Evolutionary conservation across 768 basidiomycete genomes (phyloP), one percentile per base, ranked within the genome.

Genomic region (Hydnum rufescens): DNA sequence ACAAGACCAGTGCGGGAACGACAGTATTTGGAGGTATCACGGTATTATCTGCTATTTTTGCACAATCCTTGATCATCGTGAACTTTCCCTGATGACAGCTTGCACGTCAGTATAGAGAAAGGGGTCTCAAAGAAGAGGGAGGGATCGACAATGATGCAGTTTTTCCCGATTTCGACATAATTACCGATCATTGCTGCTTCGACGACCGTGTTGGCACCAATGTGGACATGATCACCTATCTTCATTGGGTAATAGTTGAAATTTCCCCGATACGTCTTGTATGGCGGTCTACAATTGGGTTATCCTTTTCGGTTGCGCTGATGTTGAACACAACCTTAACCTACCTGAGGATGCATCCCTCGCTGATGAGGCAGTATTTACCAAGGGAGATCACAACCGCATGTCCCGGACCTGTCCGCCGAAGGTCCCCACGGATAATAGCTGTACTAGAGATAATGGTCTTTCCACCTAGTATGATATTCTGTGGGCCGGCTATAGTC

Each of bases 181-280:
- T 81, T 87, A 2, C 95, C 93, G 48, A 97, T 90, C 2, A 80
- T 82, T 0, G 92, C 90, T 0, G 95, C 95, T 67, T 99, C 95
- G 22, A 99, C 74, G 51, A 97, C 77, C 42, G 75, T 76, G 57
- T 76, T 75, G n/a, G 82, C 76, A 16, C 92, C 93, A 43, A 99
- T 86, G 56, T 93, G 82, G 23, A 97, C 95, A 62, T 87, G 79
- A 66, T 97, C 92, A 2, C 88, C 87, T 5, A 99, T 79, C 63
- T 92, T 89, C 80, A 96, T 88, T 3, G 93, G 93, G 61, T 97
- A 96, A 66, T 92, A 96, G 62, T 96, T 95, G 71, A 88, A 87
- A 57, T 82, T 80, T 55, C 83, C 84, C 50, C 85, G 77, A 63
- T 88, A 89, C 0, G 85, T 88, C 65, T 88, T 87, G 64, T 87